phyloP scores from a whole-genome alignment of 2,329 filamentous ascomycete genomes.

The Fusarium staphyleae region DNA sequence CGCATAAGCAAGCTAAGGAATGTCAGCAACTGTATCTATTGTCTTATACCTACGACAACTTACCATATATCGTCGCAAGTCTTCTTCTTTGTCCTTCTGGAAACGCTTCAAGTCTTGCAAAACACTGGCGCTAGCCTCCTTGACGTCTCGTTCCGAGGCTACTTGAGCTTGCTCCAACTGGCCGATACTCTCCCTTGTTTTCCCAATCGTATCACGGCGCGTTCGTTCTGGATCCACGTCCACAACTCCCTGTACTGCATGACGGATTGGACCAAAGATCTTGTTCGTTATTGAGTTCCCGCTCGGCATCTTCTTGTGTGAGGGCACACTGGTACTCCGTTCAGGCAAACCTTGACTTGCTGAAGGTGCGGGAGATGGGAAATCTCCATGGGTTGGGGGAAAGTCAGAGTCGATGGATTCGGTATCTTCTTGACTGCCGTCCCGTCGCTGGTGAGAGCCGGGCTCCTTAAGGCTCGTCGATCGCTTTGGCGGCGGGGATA shows the following conservation, averaged over 20 bases:
- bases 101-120: conserved; percentile 91
- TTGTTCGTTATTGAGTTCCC: conserved; percentile 92
- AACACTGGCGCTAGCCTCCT: conserved; percentile 88
- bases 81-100: conserved; percentile 94
- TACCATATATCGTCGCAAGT: conserved; percentile 95
- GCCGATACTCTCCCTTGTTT: conserved; percentile 86
- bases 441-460: conserved; percentile 57
- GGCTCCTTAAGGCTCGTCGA: conserved; percentile 67
- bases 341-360: conserved; percentile 75
- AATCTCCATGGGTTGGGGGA: conserved; percentile 83
- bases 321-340: conserved; percentile 51
- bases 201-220: conserved; percentile 90
- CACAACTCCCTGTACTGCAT: conserved; percentile 94
- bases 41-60: conserved; percentile 45
- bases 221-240: conserved; percentile 96
- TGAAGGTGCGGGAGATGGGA: conserved; percentile 68
- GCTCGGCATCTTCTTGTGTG: conserved; percentile 81
- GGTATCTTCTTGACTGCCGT: conserved; percentile 74
- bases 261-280: conserved; percentile 93
- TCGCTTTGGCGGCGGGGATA: conserved; percentile 67
- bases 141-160: conserved; percentile 89
- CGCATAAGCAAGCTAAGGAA: conserved; percentile 80
- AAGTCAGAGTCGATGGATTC: conserved; percentile 97
- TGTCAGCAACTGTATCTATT: conserved; percentile 29
- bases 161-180: conserved; percentile 91